These are phyloP conservation scores for Pouteria glomerata DNA, from an alignment of 148 eudicot species.

Conservation along the genomic window DNA sequence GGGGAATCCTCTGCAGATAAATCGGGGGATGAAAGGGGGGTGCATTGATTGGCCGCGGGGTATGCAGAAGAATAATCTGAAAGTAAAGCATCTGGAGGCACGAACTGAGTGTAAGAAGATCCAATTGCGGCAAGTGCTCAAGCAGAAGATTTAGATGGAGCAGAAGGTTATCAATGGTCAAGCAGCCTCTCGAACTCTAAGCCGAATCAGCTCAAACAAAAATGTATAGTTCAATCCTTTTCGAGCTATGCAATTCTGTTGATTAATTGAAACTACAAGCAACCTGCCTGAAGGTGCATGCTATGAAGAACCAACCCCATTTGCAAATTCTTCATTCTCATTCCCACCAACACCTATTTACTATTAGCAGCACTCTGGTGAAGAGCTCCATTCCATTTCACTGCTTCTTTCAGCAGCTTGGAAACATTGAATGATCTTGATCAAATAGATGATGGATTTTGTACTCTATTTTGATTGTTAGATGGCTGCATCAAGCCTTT, in stretches of 20 bases:
- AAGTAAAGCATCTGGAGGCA: slow-evolving; percentile 60
- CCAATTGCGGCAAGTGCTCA: slow-evolving; percentile 66
- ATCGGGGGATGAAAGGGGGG: slow-evolving; percentile 67
- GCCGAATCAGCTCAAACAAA: not conserved
- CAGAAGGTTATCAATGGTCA: not conserved
- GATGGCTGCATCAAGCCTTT: not conserved
- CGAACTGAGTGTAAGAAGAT: slow-evolving; percentile 62
- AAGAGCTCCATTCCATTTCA: too few relatives aligned
- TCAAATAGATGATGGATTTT: not conserved
- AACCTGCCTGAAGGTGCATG: too few relatives aligned
- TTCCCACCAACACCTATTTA: too few relatives aligned
- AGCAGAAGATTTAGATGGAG: slow-evolving; percentile 39
- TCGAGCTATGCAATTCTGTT: not conserved
- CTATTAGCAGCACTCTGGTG: too few relatives aligned
- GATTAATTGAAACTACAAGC: too few relatives aligned
- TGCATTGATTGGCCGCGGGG: slow-evolving; percentile 73
- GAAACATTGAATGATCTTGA: slow-evolving; percentile 2
- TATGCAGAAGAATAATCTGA: slow-evolving; percentile 56
- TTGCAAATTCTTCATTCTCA: too few relatives aligned
- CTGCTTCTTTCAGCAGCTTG: not conserved
- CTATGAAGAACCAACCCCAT: too few relatives aligned
- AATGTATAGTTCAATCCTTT: not conserved
- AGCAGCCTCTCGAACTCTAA: not conserved
- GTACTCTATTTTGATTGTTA: not conserved
- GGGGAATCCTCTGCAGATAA: slow-evolving; percentile 31